Base-by-base conservation (phyloP, 441 rosid species). In the Gossypium trilobum region DNA sequence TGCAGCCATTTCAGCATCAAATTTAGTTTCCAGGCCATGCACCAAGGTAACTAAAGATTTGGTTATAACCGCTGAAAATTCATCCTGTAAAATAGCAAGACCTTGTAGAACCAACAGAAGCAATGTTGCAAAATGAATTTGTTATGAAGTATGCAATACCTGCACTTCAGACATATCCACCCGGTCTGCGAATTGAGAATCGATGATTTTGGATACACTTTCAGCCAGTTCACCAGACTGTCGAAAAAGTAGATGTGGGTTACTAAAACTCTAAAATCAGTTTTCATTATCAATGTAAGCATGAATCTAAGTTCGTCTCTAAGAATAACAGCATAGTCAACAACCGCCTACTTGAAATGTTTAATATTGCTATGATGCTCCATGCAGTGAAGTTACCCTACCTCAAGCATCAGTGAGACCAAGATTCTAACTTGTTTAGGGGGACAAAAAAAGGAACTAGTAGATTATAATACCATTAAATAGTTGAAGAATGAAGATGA, bases 161-260 rank as follows among this genome's bases (percentile, higher is more conserved):
- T 91, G 88, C 55, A 95, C 95, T 74, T 89, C 90, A 69, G 92
- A 85, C 91, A 91, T 91, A 76, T 93, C 97, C 68, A 89, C 92
- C 17, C 90, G 88, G 70, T 87, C 92, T 50, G 87, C 89, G 68
- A 83, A 88, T 73, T 93, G 99, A 73, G 92, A 79, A 88, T 95
- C 97, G 57, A 95, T 91, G 71, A 91, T 91, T 86, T 89, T 87
- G 77, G 98, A 88, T 76, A 95, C 86, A 17, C 97, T 95, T 83
- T 95, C 99, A 71, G 99, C 97, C 82, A 95, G 82, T 78, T 95
- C 99, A 74, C 92, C 96, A 76, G 93, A 87, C 99, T 95, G 86
- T 79, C 57, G 82, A 75, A 80, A 75, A 33, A 75, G 63, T 64
- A 56, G 73, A 79, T 19, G 73, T 20, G 73, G 42, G 70, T 68